These are phyloP conservation scores for Candida sp. DNA, from an alignment of 1,139 yeast genomes.

Conservation along the genomic window DNA sequence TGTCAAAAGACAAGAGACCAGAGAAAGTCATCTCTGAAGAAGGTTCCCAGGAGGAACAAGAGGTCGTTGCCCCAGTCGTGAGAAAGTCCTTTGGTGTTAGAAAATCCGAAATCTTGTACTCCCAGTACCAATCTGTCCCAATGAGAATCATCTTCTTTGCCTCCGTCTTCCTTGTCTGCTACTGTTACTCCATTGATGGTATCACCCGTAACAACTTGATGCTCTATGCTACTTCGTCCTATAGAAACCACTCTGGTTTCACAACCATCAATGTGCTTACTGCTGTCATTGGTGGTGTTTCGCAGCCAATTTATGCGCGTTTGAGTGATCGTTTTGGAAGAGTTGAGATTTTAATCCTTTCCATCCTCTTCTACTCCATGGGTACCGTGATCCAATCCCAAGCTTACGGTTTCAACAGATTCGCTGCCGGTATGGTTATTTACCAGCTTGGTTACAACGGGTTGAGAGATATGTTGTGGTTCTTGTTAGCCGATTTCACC, in stretches of 20 bases:
- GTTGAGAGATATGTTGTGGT: constrained; percentile 53
- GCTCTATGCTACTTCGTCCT: constrained; percentile 57
- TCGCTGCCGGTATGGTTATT: constrained; percentile 74
- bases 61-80: not conserved
- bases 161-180: constrained; percentile 60
- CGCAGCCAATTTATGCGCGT: constrained; percentile 71
- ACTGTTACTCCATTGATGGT: constrained; percentile 67
- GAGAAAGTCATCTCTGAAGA: not conserved
- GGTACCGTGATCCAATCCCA: constrained; percentile 53
- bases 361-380: constrained; percentile 62
- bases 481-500: constrained; percentile 68
- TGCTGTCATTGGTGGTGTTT: constrained; percentile 69
- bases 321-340: constrained; percentile 75
- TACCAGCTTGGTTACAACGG: constrained; percentile 76
- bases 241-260: constrained; percentile 58
- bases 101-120: constrained; percentile 44
- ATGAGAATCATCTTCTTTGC: constrained; percentile 44
- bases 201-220: constrained; percentile 53
- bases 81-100: constrained; percentile 38
- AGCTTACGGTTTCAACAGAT: constrained; percentile 56
- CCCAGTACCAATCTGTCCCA: constrained; percentile 27
- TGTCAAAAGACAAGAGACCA: not conserved
- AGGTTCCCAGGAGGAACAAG: not conserved
- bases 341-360: constrained; percentile 52
- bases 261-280: constrained; percentile 68